Conservation (phyloP, 2,329 filamentous ascomycete species). For the Xylaria sp. region DNA sequence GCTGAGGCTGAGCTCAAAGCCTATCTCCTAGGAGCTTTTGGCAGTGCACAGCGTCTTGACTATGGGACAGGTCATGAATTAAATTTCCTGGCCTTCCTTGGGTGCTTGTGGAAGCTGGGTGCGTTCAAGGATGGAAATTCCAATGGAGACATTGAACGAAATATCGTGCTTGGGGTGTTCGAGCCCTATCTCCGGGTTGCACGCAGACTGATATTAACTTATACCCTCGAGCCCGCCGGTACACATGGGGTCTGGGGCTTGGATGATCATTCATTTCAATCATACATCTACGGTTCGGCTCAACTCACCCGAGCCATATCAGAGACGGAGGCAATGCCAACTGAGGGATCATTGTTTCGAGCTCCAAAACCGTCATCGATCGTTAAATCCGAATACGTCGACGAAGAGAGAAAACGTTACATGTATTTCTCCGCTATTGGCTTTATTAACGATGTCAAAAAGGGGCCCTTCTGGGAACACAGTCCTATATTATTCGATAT, state of each 20-base stretch:
- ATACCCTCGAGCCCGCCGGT: conserved; percentile 93
- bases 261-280: conserved; percentile 95
- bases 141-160: conserved; percentile 73
- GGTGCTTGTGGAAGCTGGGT: conserved; percentile 88
- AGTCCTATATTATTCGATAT: conserved; percentile 95
- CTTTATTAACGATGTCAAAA: conserved; percentile 98
- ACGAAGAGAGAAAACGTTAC: conserved; percentile 73
- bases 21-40: conserved; percentile 88
- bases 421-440: conserved; percentile 96
- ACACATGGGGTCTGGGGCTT: conserved; percentile 98
- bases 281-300: conserved; percentile 95
- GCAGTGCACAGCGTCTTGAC: conserved; percentile 88
- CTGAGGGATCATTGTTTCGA: conserved; percentile 79
- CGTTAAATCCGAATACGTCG: conserved; percentile 71
- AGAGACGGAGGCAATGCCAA: conserved; percentile 71
- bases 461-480: conserved; percentile 96
- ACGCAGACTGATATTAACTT: conserved; percentile 85
- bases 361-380: conserved; percentile 80
- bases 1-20: conserved; percentile 75
- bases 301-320: conserved; percentile 83
- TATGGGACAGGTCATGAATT: conserved; percentile 97
- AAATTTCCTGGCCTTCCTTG: conserved; percentile 92
- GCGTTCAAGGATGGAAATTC: conserved; percentile 71
- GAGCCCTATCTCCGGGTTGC: conserved; percentile 81
- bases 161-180: conserved; percentile 83